phyloP scores from a whole-genome alignment of 2,329 filamentous ascomycete genomes.

The Colletotrichum caudatum region DNA sequence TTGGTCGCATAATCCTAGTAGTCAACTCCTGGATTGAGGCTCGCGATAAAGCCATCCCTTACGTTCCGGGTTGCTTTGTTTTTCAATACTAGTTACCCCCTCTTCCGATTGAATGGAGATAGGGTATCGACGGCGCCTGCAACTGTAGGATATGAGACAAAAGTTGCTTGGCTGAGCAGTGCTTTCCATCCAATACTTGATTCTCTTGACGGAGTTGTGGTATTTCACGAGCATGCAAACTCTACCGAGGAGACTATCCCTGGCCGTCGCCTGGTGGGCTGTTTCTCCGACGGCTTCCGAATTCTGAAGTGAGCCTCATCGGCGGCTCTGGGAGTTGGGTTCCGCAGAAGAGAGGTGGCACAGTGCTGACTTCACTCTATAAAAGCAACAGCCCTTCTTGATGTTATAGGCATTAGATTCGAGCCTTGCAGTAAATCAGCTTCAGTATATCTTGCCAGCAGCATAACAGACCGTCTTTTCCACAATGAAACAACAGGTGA shows the following conservation, averaged over 20 bases:
- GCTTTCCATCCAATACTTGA: no score
- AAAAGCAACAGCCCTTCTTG: not conserved
- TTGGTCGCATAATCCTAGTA: not conserved
- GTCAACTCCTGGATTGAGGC: not conserved
- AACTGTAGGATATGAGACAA: not conserved
- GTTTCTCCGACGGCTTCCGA: not conserved
- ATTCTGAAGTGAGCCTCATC: not conserved
- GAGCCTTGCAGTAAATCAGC: not conserved
- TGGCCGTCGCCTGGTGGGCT: not conserved
- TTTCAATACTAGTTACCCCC: not conserved
- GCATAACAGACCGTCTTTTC: not conserved
- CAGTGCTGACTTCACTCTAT: not conserved
- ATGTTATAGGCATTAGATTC: not conserved
- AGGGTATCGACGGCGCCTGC: not conserved
- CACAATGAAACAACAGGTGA: not conserved
- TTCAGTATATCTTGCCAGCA: not conserved
- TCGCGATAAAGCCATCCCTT: not conserved
- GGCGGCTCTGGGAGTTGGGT: not conserved
- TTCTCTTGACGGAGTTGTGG: not conserved
- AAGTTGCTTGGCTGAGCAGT: not conserved
- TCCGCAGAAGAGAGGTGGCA: not conserved
- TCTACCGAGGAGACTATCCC: not conserved
- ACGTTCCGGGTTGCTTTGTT: conserved; percentile 10
- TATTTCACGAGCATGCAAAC: not conserved
- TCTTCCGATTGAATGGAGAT: not conserved